Base-by-base conservation (phyloP, 2,329 filamentous ascomycete genomes). In the Curvularia sp. region DNA sequence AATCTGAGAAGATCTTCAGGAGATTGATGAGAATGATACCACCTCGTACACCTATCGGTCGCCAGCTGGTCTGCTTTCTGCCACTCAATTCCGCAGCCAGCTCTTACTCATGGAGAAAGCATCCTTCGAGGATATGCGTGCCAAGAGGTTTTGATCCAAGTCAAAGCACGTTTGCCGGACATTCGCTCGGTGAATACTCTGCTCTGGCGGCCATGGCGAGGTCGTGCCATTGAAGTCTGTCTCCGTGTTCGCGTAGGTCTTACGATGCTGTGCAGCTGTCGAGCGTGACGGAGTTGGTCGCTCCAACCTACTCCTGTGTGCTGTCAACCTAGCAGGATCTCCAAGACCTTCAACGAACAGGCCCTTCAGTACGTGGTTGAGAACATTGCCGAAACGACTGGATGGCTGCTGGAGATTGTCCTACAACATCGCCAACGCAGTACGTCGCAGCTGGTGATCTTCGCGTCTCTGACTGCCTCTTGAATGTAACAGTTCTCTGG, bases 151-250 rank as follows among this genome's bases (percentile, higher is more conserved):
- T 87, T 99, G 33, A 94, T 99, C 31, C 93, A 97, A 70, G 86
- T 92, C 59, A 98, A 82, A 97, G 92, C 85, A 97, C 91, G 67
- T 99, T 99, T 77, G 95, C 95, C 13, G 95, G 95, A 66, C 95
- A 99, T 83, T 99, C 96, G 0, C 88, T 99, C 22, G 95, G 95
- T 79, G 95, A 99, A 82, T 99, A 99, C 84, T 97, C 93, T 63
- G 95, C 95, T 9, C 88, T 99, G 63, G 95, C 95, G 63, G 95
- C 95, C 12, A 85, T 99, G 61, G 95, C 96, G 94, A 99, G 74
- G 95, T 99, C 76, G 97, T 99, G 92, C 96, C n/a, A 99, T 99
- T 73, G 95, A 99, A 95, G 90, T 69, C 84, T 99, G 95, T 99
- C 1, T 98, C 95, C 0, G 95, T 99, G 95, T 79, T n/a, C n/a